phyloP scores from a whole-genome alignment of 768 basidiomycete species.

The Phlegmacium glaucopus region DNA sequence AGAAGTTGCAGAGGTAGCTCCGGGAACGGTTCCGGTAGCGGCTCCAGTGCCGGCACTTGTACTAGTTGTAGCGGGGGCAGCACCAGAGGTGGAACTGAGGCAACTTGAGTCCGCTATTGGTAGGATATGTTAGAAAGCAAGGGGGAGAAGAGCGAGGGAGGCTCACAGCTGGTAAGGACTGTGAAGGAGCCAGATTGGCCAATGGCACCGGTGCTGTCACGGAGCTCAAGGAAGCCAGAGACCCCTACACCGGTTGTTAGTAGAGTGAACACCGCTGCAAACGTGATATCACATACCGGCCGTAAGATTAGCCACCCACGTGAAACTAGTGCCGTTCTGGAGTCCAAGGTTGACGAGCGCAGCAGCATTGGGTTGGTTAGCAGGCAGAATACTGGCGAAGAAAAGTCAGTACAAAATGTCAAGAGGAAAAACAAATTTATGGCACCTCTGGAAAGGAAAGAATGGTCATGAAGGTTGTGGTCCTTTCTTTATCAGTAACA shows the following conservation, averaged over 20 bases:
- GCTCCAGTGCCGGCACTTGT: too few species aligned
- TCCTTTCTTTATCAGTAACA: neutral
- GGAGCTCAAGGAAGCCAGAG: conserved; percentile 19
- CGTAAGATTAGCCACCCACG: conserved; percentile 24
- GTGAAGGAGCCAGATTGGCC: conserved; percentile 25
- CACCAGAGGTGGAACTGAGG: too few species aligned
- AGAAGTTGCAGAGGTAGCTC: conserved; percentile 1
- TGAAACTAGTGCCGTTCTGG: conserved; percentile 15
- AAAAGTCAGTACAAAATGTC: neutral
- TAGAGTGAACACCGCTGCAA: neutral
- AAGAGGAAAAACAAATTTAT: neutral
- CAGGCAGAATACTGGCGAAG: conserved; percentile 19
- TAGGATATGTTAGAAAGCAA: neutral
- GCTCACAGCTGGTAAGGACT: conserved; percentile 17
- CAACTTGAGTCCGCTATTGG: too few species aligned
- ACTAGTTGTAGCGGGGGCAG: conserved; percentile 1
- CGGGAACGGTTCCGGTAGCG: conserved; percentile 1
- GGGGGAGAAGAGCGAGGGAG: neutral
- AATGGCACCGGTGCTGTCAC: conserved; percentile 19
- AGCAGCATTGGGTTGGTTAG: conserved; percentile 18
- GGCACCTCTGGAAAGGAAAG: conserved; percentile 12
- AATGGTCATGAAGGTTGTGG: neutral
- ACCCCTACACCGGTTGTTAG: conserved; percentile 9
- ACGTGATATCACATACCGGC: conserved; percentile 12
- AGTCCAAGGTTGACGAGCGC: conserved; percentile 22